Conservation (phyloP, 2,329 filamentous ascomycete species). For the Polychaeton citri region DNA sequence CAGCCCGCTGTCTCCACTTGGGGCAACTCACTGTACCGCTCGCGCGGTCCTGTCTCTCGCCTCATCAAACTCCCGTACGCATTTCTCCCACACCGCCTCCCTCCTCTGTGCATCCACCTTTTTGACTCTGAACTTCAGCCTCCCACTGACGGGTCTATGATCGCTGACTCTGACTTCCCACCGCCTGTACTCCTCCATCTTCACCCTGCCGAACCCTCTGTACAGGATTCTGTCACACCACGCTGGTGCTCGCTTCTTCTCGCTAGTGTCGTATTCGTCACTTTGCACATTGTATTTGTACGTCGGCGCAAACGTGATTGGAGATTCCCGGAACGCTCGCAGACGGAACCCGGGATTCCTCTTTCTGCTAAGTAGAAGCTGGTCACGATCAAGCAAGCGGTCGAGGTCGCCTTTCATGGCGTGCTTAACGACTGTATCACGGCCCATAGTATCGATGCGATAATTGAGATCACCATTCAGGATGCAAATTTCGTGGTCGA, state of each 20-base stretch:
- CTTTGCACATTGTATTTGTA: conserved; percentile 98
- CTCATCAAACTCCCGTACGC: conserved; percentile 51
- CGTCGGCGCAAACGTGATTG: conserved; percentile 84
- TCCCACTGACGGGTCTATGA: conserved; percentile 80
- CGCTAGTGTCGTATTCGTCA: conserved; percentile 74
- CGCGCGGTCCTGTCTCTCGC: conserved; percentile 54
- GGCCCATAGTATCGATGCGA: conserved; percentile 92
- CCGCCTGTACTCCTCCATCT: conserved; percentile 74
- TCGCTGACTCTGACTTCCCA: conserved; percentile 88
- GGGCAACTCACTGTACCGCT: conserved; percentile 59
- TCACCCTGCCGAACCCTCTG: conserved; percentile 64
- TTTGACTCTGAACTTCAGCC: conserved; percentile 75
- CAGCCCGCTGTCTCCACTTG: too few relatives aligned
- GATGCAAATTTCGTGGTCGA: conserved; percentile 96
- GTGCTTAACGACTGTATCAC: conserved; percentile 79
- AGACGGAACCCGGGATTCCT: conserved; percentile 84
- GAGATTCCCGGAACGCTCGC: conserved; percentile 77
- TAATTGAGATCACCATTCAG: conserved; percentile 96
- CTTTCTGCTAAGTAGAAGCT: conserved; percentile 75
- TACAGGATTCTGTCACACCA: conserved; percentile 96
- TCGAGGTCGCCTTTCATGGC: conserved; percentile 67
- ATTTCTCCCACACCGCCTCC: conserved; percentile 51
- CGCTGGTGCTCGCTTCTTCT: conserved; percentile 85
- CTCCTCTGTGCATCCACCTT: conserved; percentile 57
- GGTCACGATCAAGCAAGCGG: conserved; percentile 85